phyloP scores from a whole-genome alignment of 306 rosid species.

The Corylus avellana region DNA sequence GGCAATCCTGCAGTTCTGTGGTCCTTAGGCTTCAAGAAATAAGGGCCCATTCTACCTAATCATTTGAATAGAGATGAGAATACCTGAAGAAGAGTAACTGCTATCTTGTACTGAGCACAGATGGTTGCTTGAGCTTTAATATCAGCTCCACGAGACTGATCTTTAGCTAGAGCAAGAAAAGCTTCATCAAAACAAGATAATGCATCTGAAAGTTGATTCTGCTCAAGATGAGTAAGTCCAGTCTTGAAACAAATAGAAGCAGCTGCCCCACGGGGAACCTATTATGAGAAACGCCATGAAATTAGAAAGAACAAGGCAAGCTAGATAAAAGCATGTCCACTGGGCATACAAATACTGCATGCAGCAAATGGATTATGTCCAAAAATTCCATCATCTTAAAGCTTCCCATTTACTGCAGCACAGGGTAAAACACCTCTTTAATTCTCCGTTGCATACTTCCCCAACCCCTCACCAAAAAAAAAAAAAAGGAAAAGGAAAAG shows the following conservation, averaged over 20 bases:
- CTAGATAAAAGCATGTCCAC: background rate
- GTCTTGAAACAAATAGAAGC: constrained; percentile 91
- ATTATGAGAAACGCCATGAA: constrained; percentile 38
- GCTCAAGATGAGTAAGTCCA: constrained; percentile 96
- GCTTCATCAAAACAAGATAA: constrained; percentile 94
- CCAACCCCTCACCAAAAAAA: background rate
- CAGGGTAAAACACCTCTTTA: background rate
- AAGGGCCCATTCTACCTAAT: constrained; percentile 18
- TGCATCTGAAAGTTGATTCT: constrained; percentile 93
- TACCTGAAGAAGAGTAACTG: constrained; percentile 96
- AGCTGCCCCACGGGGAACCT: constrained; percentile 96
- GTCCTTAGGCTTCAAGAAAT: constrained; percentile 24
- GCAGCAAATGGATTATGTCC: background rate
- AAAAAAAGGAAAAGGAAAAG: background rate
- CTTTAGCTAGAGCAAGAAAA: constrained; percentile 93
- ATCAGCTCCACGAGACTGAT: constrained; percentile 94
- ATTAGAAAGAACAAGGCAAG: constrained; percentile 20
- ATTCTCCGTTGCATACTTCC: background rate
- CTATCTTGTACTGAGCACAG: constrained; percentile 95
- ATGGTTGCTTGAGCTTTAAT: constrained; percentile 97
- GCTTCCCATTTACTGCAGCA: background rate
- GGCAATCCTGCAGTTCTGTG: background rate
- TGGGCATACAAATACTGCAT: background rate
- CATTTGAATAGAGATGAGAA: constrained; percentile 21
- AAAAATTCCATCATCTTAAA: background rate